Evolutionary conservation across 2,329 filamentous ascomycete genomes (phyloP).

Genomic region (Colletotrichum musae): DNA sequence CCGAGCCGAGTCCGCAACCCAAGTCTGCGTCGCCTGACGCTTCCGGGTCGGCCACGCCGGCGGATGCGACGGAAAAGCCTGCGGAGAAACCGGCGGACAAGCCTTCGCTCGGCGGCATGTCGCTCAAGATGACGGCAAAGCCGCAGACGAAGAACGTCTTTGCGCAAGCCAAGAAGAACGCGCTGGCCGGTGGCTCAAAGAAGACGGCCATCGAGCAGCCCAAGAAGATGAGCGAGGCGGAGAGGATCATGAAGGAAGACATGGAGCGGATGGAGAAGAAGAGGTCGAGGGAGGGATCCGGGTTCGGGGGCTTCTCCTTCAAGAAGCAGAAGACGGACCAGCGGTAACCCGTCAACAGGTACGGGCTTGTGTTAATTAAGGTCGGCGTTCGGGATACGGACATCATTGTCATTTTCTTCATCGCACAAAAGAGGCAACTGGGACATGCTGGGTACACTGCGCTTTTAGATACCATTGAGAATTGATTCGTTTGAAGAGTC

Average conservation of each 20-base stretch:
- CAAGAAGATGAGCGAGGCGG: conserved; percentile 90
- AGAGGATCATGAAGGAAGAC: conserved; percentile 90
- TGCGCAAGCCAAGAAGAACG: conserved; percentile 76
- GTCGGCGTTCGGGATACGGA: conserved; percentile 30
- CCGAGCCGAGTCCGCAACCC: conserved; percentile 35
- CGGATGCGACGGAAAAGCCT: conserved; percentile 39
- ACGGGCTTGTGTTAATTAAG: neutral
- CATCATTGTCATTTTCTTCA: neutral
- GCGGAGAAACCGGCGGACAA: conserved; percentile 22
- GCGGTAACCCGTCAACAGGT: neutral
- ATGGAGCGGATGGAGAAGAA: conserved; percentile 83
- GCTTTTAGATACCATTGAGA: conserved; percentile 49
- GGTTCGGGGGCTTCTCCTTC: conserved; percentile 60
- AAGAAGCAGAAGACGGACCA: conserved; percentile 65
- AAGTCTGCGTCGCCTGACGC: conserved; percentile 43
- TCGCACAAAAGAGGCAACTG: neutral
- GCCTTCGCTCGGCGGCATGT: conserved; percentile 57
- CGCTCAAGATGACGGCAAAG: conserved; percentile 76
- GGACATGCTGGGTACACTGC: neutral
- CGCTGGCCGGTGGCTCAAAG: conserved; percentile 72
- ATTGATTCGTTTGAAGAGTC: conserved; percentile 32
- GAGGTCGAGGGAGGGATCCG: conserved; percentile 64
- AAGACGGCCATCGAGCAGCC: conserved; percentile 73
- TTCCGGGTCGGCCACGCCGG: conserved; percentile 40
- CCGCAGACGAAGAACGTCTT: conserved; percentile 86